phyloP scores from a whole-genome alignment of 306 rosid genomes.

The Gleditsia sinensis region DNA sequence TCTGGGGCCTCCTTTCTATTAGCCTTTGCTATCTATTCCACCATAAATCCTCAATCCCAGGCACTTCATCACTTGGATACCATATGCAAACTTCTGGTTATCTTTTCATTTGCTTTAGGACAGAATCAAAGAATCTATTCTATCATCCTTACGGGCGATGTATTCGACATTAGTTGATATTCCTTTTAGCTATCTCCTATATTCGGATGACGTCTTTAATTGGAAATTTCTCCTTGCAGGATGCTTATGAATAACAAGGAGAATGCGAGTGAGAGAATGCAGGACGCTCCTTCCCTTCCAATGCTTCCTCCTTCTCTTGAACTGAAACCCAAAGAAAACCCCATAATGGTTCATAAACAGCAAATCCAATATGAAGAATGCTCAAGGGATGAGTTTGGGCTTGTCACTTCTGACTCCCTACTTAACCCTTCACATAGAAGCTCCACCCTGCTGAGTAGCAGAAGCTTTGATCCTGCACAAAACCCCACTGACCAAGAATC shows the following conservation, averaged over 20 bases:
- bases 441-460: constrained; percentile 35
- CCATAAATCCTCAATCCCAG: not conserved
- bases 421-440: constrained; percentile 64
- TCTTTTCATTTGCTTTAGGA: not conserved
- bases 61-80: not conserved
- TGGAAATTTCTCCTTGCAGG: constrained; percentile 39
- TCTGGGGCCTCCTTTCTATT: not conserved
- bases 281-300: constrained; percentile 48
- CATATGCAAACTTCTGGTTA: not conserved
- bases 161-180: constrained; percentile 7
- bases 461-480: constrained; percentile 59
- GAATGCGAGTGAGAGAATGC: constrained; percentile 48
- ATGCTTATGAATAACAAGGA: constrained; percentile 58
- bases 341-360: constrained; percentile 49
- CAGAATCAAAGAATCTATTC: constrained; percentile 19
- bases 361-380: constrained; percentile 54
- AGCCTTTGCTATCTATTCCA: not conserved
- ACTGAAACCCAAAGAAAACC: constrained; percentile 44
- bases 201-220: not conserved
- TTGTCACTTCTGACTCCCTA: constrained; percentile 62
- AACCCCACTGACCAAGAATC: constrained; percentile 29
- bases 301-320: constrained; percentile 56
- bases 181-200: not conserved
- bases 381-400: constrained; percentile 60
- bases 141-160: constrained; percentile 5